phyloP scores from a whole-genome alignment of 1,284 basidiomycete genomes.

The Microbotryum lychnidis-dioicae region DNA sequence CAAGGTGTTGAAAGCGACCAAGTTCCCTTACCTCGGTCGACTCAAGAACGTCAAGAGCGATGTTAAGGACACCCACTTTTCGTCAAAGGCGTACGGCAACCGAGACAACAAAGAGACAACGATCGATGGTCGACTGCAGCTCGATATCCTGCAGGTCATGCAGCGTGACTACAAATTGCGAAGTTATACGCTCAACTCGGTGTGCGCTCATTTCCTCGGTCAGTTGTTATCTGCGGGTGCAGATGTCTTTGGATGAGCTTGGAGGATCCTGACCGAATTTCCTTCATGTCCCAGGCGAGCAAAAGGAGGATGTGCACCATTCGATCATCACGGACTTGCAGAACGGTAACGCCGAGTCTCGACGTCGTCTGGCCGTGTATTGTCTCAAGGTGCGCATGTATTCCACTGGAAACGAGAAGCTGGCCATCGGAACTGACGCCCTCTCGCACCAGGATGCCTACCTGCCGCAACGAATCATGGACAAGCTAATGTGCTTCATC shows the following conservation, averaged over 20 bases:
- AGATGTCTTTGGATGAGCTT: background rate
- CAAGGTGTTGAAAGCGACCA: constrained; percentile 59
- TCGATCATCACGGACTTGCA: constrained; percentile 94
- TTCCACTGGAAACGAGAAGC: background rate
- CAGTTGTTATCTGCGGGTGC: background rate
- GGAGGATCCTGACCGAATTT: background rate
- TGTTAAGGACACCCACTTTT: constrained; percentile 86
- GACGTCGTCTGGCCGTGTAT: constrained; percentile 83
- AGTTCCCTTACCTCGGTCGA: constrained; percentile 71
- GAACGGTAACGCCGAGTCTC: constrained; percentile 83
- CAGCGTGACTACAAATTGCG: constrained; percentile 91
- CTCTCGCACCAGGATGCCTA: constrained; percentile 71
- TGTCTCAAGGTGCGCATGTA: constrained; percentile 67
- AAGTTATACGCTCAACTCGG: constrained; percentile 89
- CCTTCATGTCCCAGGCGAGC: constrained; percentile 51
- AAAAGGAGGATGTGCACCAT: constrained; percentile 95
- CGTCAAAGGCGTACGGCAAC: constrained; percentile 89
- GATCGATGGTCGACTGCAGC: constrained; percentile 80
- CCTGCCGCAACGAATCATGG: constrained; percentile 82
- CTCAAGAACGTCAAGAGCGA: constrained; percentile 62
- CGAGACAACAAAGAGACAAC: constrained; percentile 87
- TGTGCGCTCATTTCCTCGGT: constrained; percentile 85
- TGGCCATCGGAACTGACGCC: background rate
- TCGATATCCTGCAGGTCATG: constrained; percentile 92
- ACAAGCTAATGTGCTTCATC: constrained; percentile 95